These are phyloP conservation scores for Pinus taeda DNA, from an alignment of 75 land plant species.

Conservation along the genomic window DNA sequence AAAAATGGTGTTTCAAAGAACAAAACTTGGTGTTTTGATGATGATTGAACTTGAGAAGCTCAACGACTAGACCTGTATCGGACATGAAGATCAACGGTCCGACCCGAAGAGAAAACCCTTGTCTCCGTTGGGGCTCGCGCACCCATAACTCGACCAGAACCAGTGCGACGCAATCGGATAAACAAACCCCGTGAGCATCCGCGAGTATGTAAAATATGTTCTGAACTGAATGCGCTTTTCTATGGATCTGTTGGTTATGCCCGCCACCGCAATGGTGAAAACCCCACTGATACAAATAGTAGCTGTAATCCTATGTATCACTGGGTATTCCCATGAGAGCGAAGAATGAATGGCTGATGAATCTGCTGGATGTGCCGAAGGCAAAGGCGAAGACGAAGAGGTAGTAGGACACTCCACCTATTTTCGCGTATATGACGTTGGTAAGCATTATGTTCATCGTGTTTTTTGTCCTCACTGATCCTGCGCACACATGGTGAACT, in stretches of 20 bases:
- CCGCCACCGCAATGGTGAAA: constrained; percentile 71
- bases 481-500: constrained; percentile 84
- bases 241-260: constrained; percentile 66
- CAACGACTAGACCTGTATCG: too few species aligned
- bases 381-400: constrained; percentile 72
- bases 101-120: constrained; percentile 18
- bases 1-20: too few species aligned
- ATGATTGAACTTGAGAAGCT: too few species aligned
- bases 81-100: too few species aligned
- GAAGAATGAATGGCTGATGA: constrained; percentile 60
- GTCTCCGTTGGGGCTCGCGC: constrained; percentile 25
- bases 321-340: constrained; percentile 34
- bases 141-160: constrained; percentile 49
- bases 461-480: constrained; percentile 70
- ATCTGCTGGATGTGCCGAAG: constrained; percentile 49
- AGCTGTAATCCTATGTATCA: constrained; percentile 34
- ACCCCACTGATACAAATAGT: constrained; percentile 77
- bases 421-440: constrained; percentile 72
- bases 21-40: too few species aligned
- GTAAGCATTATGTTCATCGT: constrained; percentile 83
- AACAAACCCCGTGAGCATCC: constrained; percentile 64
- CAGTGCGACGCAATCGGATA: constrained; percentile 72
- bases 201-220: constrained; percentile 63
- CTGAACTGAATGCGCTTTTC: constrained; percentile 72
- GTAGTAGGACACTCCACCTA: constrained; percentile 66